Evolutionary conservation across 2,329 filamentous ascomycete genomes (phyloP).

Genomic region (Ophiostoma triangulosporum): DNA sequence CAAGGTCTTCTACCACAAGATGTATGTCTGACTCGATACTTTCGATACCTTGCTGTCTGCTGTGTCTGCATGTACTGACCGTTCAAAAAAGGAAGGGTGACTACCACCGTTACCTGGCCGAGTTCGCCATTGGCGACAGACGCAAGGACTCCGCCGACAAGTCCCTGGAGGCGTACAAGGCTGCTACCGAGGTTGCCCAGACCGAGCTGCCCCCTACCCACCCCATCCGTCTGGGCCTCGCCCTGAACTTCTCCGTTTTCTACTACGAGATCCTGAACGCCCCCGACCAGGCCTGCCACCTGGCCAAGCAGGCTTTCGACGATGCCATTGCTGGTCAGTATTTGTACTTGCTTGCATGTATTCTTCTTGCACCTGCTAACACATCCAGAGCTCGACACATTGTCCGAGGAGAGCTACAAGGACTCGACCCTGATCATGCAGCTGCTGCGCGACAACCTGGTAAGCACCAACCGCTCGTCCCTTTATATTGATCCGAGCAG

Average conservation of each 20-base stretch:
- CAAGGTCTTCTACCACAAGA: conserved; percentile 99
- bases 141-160: conserved; percentile 89
- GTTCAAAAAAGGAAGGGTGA: conserved; percentile 75
- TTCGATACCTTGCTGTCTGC: neutral
- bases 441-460: conserved; percentile 88
- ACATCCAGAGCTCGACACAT: conserved; percentile 68
- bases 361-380: neutral
- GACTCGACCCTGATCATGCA: conserved; percentile 99
- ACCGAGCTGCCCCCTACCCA: conserved; percentile 84
- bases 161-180: conserved; percentile 95
- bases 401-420: conserved; percentile 96
- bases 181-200: conserved; percentile 76
- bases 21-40: conserved; percentile 39
- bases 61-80: neutral
- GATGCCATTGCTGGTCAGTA: conserved; percentile 64
- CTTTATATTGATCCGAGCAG: conserved; percentile 34
- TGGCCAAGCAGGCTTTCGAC: conserved; percentile 91
- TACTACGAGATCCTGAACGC: conserved; percentile 89
- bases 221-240: conserved; percentile 83
- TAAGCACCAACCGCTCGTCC: conserved; percentile 97
- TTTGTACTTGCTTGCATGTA: too few species aligned
- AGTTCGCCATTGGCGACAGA: conserved; percentile 89
- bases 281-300: conserved; percentile 93
- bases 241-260: conserved; percentile 48
- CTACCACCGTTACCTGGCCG: conserved; percentile 97